These are phyloP conservation scores for Ceratobasidium theobromae DNA, from an alignment of 1,284 basidiomycete genomes.

Conservation along the genomic window DNA sequence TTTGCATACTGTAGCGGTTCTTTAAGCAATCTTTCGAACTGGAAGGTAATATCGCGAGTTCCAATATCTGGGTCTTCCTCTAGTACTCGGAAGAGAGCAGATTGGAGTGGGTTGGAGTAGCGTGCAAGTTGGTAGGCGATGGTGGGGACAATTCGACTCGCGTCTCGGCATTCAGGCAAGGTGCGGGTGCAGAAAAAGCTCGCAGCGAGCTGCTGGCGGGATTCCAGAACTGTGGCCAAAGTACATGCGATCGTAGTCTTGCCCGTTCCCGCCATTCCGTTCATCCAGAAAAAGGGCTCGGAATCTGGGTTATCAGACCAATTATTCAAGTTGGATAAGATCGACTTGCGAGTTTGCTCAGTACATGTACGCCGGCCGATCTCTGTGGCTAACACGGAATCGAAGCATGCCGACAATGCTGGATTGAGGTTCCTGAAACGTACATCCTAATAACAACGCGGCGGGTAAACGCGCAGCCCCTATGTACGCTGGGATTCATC, in stretches of 20 bases:
- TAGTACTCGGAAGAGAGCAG: not conserved
- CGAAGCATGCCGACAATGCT: not conserved
- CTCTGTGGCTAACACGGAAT: not conserved
- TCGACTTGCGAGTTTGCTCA: constrained; percentile 33
- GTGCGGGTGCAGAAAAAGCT: constrained; percentile 42
- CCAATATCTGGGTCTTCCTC: not conserved
- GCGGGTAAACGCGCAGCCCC: no score
- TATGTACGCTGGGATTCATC: no score
- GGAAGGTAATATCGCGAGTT: not conserved
- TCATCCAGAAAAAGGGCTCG: constrained; percentile 37
- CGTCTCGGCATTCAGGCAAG: not conserved
- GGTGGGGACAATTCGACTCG: not conserved
- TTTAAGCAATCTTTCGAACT: not conserved
- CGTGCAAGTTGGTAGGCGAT: constrained; percentile 3
- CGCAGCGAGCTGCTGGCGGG: constrained; percentile 37
- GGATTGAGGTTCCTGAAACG: not conserved
- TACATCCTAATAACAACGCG: not conserved
- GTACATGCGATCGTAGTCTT: constrained; percentile 39
- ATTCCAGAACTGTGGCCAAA: constrained; percentile 31
- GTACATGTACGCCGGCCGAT: constrained; percentile 1
- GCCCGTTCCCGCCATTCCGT: constrained; percentile 39
- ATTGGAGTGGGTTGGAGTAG: not conserved
- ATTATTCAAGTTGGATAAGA: constrained; percentile 32
- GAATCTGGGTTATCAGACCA: constrained; percentile 30
- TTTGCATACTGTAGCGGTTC: not conserved